Base-by-base conservation (phyloP, 805 yeast species). In the Candida verbasci region DNA sequence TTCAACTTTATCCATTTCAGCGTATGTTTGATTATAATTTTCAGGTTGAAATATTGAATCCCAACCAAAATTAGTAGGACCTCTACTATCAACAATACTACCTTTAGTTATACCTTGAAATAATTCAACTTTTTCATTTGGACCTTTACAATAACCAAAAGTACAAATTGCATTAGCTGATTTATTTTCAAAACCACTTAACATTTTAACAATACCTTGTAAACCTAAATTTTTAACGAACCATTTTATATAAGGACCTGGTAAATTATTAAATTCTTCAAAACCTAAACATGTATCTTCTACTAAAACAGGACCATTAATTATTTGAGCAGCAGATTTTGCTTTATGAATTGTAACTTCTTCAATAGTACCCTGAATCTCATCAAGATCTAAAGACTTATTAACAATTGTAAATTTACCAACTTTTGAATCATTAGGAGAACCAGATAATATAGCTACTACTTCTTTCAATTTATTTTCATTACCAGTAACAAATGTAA, bases 241-340 rank as follows among this genome's bases (percentile, higher is more conserved):
- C 98, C 98, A 91, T 60, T 91, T 91, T 60, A 76, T 74, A 45
- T 87, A 86, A 1, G 97, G 97, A 17, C 99, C 99, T 3, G 99
- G 99, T 34, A 93, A 72, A 43, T 72, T 69, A 35, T 84, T 80
- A 53, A 82, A 70, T 2, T 95, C 96, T 34, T 74, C 74, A 59
- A 84, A 93, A 3, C 83, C 86, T 26, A 93, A 72, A 34, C 95
- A 89, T 0, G 98, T 93, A 52, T 93, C 99, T 55, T 93, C 99
- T 3, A 89, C 96, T 39, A 93, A 69, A 0, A 87, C 97, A 0
- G 97, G 91, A 0, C 95, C 93, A 3, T 68, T 55, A 3, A 80
- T 56, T 7, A 75, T 53, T 9, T 58, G 52, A 5, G 91, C 83
- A 2, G 96, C 96, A 9, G 80, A 71, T 49, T 70, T 62, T 39